A percentile compares a stretch with the other conserved stretches of the same genome.
phyloP scores from a whole-genome alignment of 257 asterid genomes.

The Schizonepeta tenuifolia region DNA sequence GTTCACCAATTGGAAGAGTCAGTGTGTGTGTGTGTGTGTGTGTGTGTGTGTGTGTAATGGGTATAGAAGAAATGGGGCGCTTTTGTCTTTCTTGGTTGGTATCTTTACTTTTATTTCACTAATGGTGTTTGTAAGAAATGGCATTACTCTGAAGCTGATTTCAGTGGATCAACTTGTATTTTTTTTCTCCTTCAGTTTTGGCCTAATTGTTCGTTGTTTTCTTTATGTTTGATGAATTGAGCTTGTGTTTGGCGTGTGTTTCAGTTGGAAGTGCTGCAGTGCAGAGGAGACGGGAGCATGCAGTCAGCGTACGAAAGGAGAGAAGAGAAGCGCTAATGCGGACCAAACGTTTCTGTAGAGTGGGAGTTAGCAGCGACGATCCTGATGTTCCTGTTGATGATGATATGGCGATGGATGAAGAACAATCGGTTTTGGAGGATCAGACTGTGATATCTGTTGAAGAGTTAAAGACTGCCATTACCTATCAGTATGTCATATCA shows the following conservation, averaged over 20 bases:
- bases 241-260: conserved; percentile 29
- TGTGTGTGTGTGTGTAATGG: conserved; percentile 8
- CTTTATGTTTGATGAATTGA: conserved; percentile 19
- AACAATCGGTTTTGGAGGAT: conserved; percentile 68
- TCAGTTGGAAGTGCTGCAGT: conserved; percentile 84
- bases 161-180: not conserved
- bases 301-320: conserved; percentile 78
- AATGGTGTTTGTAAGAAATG: not conserved
- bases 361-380: conserved; percentile 57
- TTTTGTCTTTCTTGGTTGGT: not conserved
- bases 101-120: not conserved
- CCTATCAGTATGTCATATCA: conserved; percentile 63
- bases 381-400: conserved; percentile 46
- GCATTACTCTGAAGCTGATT: conserved; percentile 13
- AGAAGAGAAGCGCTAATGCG: conserved; percentile 91
- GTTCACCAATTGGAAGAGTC: not conserved
- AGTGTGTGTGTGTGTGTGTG: not conserved
- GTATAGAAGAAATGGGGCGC: not conserved
- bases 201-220: not conserved
- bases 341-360: conserved; percentile 85
- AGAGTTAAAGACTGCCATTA: conserved; percentile 62
- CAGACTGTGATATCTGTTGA: conserved; percentile 75
- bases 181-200: not conserved
- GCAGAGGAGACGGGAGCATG: conserved; percentile 83
- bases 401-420: conserved; percentile 77